Evolutionary conservation across 1,139 yeast genomes (phyloP), one percentile per base, ranked within the genome.

Genomic region (Meyerozyma carpophila): DNA sequence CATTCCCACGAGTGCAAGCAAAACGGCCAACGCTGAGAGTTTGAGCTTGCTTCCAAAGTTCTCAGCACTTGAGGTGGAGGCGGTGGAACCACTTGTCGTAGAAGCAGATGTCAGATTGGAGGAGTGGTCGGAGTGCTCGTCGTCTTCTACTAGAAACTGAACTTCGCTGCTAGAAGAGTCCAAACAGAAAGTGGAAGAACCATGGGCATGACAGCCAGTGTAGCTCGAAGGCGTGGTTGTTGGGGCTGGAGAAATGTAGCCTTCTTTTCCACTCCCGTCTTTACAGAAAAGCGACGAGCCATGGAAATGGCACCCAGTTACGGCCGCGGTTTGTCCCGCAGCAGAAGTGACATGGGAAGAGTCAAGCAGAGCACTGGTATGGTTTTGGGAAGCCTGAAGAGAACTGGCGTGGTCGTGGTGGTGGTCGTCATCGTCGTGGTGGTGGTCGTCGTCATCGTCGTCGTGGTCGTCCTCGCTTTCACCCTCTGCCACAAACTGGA

Each of bases 301-400:
- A 44, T 65, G 69, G 41, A 57, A 55, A 43, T 66, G 70, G 44
- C 71, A 66, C n/a, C 51, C 56, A 6, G 63, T 57, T 10, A 62
- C 52, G 5, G 48, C 51, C 13, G 50, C 43, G 2, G 51, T 43
- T 21, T 49, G 52, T 3, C 34, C 37, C n/a, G 44, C 28, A 26
- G 28, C 28, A 4, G 28, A 26, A 4, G 28, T 26, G 11, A 26
- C 11, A 10, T 26, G 28, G 28, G 8, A 8, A 3, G 8, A 8
- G 28, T 26, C 11, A 10, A 10, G 10, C 28, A 26, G 28, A 3
- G 28, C 2, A 4, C 25, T 3, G 25, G 18, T 7, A 16, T 16
- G 18, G 18, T 16, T 16, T 16, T 16, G 18, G 18, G 18, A 16
- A 16, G 18, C 18, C 3, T 16, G 18, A 16, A 16, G 18, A 16